These are phyloP conservation scores for Pistacia atlantica DNA, from an alignment of 345 rosid species.

Conservation along the genomic window DNA sequence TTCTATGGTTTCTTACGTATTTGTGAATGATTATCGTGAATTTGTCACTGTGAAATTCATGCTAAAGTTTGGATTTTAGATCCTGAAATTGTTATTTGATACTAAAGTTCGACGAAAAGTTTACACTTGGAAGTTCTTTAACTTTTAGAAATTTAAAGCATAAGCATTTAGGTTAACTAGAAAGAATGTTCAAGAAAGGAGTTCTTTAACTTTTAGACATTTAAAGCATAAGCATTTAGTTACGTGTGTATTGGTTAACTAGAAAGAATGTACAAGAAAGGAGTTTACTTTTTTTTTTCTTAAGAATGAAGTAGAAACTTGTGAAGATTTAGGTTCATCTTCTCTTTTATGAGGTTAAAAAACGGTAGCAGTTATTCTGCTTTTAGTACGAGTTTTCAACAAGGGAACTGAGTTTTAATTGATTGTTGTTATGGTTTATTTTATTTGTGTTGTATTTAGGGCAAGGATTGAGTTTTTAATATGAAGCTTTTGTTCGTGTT, in stretches of 20 bases:
- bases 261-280: neutral
- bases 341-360: neutral
- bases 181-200: neutral
- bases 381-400: too few relatives aligned
- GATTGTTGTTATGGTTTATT: neutral
- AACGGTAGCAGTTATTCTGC: neutral
- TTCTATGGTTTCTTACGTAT: neutral
- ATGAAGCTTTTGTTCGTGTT: neutral
- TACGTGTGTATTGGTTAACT: neutral
- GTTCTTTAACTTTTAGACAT: neutral
- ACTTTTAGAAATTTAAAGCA: neutral
- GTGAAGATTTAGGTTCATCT: neutral
- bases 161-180: neutral
- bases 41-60: neutral
- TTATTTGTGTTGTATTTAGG: neutral
- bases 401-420: neutral
- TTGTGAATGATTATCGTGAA: neutral
- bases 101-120: neutral
- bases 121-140: neutral
- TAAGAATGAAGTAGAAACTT: neutral
- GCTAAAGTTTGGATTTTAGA: neutral
- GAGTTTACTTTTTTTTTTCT: neutral
- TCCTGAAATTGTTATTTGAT: neutral
- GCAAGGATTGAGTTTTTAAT: neutral
- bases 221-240: neutral